Evolutionary conservation across 257 asterid genomes (phyloP), one percentile per base, ranked within the genome.

Genomic region (Solanum chiquidenum): DNA sequence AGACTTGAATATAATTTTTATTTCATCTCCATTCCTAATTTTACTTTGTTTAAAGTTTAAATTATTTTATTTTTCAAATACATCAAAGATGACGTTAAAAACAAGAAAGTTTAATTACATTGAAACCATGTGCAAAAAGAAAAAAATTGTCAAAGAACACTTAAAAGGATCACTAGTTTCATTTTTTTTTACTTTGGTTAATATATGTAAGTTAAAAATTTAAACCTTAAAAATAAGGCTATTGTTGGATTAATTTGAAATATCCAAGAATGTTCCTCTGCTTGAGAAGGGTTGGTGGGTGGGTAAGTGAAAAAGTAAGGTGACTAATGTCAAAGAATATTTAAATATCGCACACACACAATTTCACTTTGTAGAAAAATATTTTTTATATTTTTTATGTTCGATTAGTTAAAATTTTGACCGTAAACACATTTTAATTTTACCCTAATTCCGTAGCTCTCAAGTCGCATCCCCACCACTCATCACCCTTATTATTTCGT

Each of bases 391-490:
- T 21, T 60, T 60, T 60, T 60, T 13, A 23, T 23, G 3, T 60
- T 60, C 5, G 3, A 60, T 23, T 55, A 55, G 11, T 55, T 7
- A 55, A 62, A 23, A 1, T 62, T 23, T 62, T 23, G 0, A 9
- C 2, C 0, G 0, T n/a, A 2, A 21, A 21, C 29, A 58, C 11
- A 60, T 60, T 23, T 60, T 23, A 60, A 0, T 23, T 21, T 60
- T 23, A 60, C 5, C 69, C 3, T 60, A 60, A 60, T 60, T 21
- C 3, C 3, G 3, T 60, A 60, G 69, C 6, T 60, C 69, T 60
- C 12, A 8, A 21, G 69, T 21, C 69, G 23, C 13, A 23, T 60
- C 29, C 29, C 5, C 11, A 60, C 27, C 1, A 60, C 4, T 0
- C 12, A 8, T 60, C 68, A 21, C 69, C 27, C 60, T 49, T 49